These are phyloP conservation scores for Zygosaccharomyces bisporus DNA, from an alignment of 805 yeast species.

Conservation along the genomic window DNA sequence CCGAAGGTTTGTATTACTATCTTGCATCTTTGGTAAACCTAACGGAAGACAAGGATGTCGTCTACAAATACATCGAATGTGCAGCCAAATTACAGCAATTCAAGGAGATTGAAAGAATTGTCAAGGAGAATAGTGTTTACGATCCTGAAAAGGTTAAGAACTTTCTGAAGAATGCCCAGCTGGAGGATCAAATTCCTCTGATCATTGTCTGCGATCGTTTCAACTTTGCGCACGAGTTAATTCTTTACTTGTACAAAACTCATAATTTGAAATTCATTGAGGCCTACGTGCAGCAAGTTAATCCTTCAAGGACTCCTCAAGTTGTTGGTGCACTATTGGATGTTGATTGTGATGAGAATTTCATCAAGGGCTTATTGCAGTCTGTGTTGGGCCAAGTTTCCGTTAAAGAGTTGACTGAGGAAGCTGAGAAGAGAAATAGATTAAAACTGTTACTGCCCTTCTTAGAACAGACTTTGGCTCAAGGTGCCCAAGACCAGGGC, in stretches of 20 bases:
- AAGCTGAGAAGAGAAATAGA: constrained; percentile 95
- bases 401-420: constrained; percentile 78
- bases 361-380: constrained; percentile 73
- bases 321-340: constrained; percentile 94
- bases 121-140: constrained; percentile 88
- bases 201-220: constrained; percentile 94
- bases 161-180: constrained; percentile 87
- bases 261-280: constrained; percentile 95
- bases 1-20: constrained; percentile 92
- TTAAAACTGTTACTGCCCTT: constrained; percentile 88
- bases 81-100: constrained; percentile 87
- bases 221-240: constrained; percentile 87
- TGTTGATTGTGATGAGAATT: constrained; percentile 92
- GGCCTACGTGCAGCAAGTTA: constrained; percentile 96
- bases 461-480: constrained; percentile 79
- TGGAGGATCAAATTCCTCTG: constrained; percentile 93
- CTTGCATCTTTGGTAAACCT: constrained; percentile 89
- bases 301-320: constrained; percentile 92
- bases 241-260: constrained; percentile 89
- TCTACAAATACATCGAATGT: constrained; percentile 90
- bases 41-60: constrained; percentile 92
- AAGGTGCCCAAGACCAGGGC: constrained; percentile 85
- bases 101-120: constrained; percentile 93
- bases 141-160: constrained; percentile 97
- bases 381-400: constrained; percentile 95